Evolutionary conservation across 805 yeast genomes (phyloP), one percentile per base, ranked within the genome.

Genomic region (Kluyveromyces lactis): DNA sequence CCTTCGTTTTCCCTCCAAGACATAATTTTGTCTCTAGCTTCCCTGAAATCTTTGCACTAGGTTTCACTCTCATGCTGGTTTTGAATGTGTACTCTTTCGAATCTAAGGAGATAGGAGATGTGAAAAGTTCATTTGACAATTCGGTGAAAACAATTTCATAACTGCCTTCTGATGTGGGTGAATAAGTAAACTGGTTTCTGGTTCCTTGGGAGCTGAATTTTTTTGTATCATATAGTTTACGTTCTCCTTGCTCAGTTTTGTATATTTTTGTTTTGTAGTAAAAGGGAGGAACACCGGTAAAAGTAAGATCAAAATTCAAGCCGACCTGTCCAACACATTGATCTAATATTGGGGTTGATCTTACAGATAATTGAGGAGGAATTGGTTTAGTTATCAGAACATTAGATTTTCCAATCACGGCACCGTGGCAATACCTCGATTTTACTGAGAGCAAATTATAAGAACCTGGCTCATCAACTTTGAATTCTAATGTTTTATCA

Each of bases 271-370:
- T 79, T 30, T 69, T 72, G 18, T 86, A 69, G 40, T 70, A 71
- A 63, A 82, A 92, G 1, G 97, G 97, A 0, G 95, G 83, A 21
- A 79, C 74, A 13, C 98, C 97, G 4, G 72, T 64, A 38, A 81
- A 67, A 0, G 71, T 60, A 42, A 89, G 68, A 37, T 80, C 84
- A 45, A 86, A 86, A 24, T 71, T 68, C 43, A 87, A 77, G 0
- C 97, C 98, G 7, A 86, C 79, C 33, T 87, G 86, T 0, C 98
- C 98, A 23, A 92, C 83, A 64, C 99, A 92, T 36, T 81, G 75
- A 52, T 90, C 97, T 18, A 77, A 67, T 2, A 90, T 76, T 2
- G 90, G 64, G 8, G 58, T 56, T 2, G 71, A 59, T 19, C 50
- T 55, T 12, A 74, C 69, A 3, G 56, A 47, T 18, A 77, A 44